Base-by-base conservation (phyloP, 495 filamentous ascomycete genomes). In the Aspergillus campestris region DNA sequence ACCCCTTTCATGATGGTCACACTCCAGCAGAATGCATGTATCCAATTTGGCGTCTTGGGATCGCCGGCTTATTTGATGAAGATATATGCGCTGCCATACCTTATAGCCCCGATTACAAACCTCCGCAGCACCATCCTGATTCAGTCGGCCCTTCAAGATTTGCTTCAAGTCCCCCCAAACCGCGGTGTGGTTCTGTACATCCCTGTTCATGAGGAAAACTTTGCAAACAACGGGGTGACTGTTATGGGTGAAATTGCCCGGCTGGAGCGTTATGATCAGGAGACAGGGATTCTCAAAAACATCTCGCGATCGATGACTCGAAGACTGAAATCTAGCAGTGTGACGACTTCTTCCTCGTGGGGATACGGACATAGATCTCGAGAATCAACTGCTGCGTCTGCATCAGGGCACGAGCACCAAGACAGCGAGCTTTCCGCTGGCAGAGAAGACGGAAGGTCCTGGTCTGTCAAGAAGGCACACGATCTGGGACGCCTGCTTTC, bases 51-150 rank as follows among this genome's bases (percentile, higher is more conserved):
- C 5, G 84, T 78, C 33, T 77, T 77, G 18, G 81, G 84, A 41
- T 79, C 86, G n/a, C 83, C 84, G 3, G 84, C 87, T 11, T 97
- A 94, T 52, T 72, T 82, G 36, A 65, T 95, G 51, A 87, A 85
- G 42, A 78, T 97, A 32, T 83, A 73, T 43, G 80, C 87, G 3
- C 72, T 92, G 11, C 74, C 83, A 0, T 72, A 66, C 2, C 70
- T 85, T 42, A 67, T 94, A 31, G 80, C 79, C 14, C 82, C 88
- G 0, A 76, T 83, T 3, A 87, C 79, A 32, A 96, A 95, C 63
- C 86, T 85, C 39, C 81, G 89, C 33, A 90, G 89, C 64, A 81
- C 87, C 3, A 72, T 69, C n/a, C 62, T 94, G 33, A 77, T 92
- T 10, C 81, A 88, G 51, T 66, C 66, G 3, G 82, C 80, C 55